Percentiles rank a stretch among this genome's conserved stretches.
Conservation (phyloP, 139 green algal genomes). For the Zygnema circumcarinatum region DNA sequence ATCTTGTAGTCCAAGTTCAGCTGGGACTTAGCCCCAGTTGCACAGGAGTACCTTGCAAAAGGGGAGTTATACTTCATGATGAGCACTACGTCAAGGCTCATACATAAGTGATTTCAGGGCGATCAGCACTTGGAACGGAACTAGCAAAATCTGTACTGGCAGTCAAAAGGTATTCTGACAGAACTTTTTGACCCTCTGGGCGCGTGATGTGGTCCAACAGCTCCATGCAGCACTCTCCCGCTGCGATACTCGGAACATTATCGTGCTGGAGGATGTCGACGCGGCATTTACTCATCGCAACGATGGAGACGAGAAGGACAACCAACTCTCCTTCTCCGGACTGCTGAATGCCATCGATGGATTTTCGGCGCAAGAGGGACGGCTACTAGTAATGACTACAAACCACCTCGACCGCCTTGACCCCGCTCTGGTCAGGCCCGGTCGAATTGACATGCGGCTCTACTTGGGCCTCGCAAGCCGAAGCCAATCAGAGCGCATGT, state of each 20-base stretch:
- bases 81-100: too few species aligned
- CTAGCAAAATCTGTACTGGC: neutral
- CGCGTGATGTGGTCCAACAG: neutral
- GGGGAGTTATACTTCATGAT: too few species aligned
- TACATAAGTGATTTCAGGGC: too few species aligned
- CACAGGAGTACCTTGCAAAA: too few species aligned
- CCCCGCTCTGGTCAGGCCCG: conserved; percentile 65
- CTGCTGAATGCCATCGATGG: conserved; percentile 72
- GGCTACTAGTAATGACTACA: conserved; percentile 73
- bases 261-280: conserved; percentile 72
- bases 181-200: neutral
- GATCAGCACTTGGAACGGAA: neutral
- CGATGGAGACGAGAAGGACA: neutral
- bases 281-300: conserved; percentile 61
- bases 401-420: conserved; percentile 68
- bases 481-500: conserved; percentile 29
- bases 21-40: too few species aligned
- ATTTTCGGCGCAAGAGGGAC: conserved; percentile 64
- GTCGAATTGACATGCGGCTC: conserved; percentile 55
- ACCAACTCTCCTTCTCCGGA: conserved; percentile 66
- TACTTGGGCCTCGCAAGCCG: conserved; percentile 23
- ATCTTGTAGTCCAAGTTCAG: too few species aligned
- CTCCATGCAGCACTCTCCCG: conserved; percentile 25
- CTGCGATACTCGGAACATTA: conserved; percentile 37
- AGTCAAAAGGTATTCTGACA: neutral